phyloP scores from a whole-genome alignment of 306 rosid genomes.

The Lathyrus tuberosus region DNA sequence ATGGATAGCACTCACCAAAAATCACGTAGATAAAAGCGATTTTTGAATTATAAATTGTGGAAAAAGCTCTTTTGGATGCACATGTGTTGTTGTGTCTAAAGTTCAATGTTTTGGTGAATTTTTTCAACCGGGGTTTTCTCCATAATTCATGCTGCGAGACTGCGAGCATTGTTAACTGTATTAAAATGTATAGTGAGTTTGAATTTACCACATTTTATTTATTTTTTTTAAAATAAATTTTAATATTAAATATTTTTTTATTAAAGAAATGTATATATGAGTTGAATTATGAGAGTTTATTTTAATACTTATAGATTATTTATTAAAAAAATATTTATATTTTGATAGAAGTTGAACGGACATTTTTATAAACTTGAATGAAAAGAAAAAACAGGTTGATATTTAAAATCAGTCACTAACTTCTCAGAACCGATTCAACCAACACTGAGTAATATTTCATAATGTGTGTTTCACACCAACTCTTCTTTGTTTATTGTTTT shows the following conservation, averaged over 20 bases:
- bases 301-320: too few relatives aligned
- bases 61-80: constrained; percentile 18
- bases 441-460: background rate
- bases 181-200: too few relatives aligned
- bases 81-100: constrained; percentile 37
- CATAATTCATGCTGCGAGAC: constrained; percentile 52
- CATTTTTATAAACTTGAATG: too few relatives aligned
- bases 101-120: constrained; percentile 14
- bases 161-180: background rate
- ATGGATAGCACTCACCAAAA: constrained; percentile 47
- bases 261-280: too few relatives aligned
- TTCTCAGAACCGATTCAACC: background rate
- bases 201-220: too few relatives aligned
- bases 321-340: too few relatives aligned
- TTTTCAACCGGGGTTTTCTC: constrained; percentile 54
- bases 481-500: background rate
- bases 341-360: too few relatives aligned
- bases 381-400: too few relatives aligned
- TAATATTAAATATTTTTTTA: too few relatives aligned
- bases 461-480: background rate
- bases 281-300: too few relatives aligned
- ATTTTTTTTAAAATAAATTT: too few relatives aligned
- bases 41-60: background rate
- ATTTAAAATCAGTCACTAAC: background rate
- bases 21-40: constrained; percentile 46